phyloP scores from a whole-genome alignment of 805 yeast species.

The Ogataea methanolica region DNA sequence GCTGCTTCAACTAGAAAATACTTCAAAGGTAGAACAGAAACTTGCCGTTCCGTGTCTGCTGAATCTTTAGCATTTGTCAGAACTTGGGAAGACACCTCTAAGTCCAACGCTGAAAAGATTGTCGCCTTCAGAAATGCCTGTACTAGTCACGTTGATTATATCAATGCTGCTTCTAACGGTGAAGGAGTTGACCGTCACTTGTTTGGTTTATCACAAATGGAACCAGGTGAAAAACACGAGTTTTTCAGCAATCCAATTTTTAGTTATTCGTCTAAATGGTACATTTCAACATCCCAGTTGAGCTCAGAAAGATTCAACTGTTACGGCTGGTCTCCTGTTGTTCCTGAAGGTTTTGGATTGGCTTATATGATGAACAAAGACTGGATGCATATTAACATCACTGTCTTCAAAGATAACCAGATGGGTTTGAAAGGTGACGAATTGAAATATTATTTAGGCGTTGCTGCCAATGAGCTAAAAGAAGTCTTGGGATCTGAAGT shows the following conservation, averaged over 20 bases:
- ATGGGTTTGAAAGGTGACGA: conserved; percentile 50
- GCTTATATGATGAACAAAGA: conserved; percentile 90
- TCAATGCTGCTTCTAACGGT: conserved; percentile 77
- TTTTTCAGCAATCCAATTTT: conserved; percentile 74
- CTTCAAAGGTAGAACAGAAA: conserved; percentile 90
- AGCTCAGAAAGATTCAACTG: conserved; percentile 82
- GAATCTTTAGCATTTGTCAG: conserved; percentile 69
- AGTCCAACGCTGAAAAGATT: conserved; percentile 52
- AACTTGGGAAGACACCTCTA: conserved; percentile 59
- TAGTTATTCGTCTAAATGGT: conserved; percentile 79
- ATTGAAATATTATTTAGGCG: conserved; percentile 63
- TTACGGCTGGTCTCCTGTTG: conserved; percentile 95
- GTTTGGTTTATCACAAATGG: conserved; percentile 74
- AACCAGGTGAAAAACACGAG: conserved; percentile 56
- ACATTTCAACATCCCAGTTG: conserved; percentile 81
- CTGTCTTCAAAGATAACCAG: conserved; percentile 60
- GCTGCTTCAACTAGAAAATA: conserved; percentile 91
- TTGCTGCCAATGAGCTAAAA: conserved; percentile 78
- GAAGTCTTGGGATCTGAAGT: conserved; percentile 40
- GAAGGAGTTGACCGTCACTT: conserved; percentile 91
- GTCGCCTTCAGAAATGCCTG: conserved; percentile 68
- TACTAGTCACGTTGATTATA: conserved; percentile 67
- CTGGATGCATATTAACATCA: conserved; percentile 80
- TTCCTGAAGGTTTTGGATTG: conserved; percentile 88
- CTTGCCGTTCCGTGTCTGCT: conserved; percentile 77